Evolutionary conservation across 2,329 filamentous ascomycete species (phyloP), one percentile per base, ranked within the genome.

Genomic region (Penicillium sp.): DNA sequence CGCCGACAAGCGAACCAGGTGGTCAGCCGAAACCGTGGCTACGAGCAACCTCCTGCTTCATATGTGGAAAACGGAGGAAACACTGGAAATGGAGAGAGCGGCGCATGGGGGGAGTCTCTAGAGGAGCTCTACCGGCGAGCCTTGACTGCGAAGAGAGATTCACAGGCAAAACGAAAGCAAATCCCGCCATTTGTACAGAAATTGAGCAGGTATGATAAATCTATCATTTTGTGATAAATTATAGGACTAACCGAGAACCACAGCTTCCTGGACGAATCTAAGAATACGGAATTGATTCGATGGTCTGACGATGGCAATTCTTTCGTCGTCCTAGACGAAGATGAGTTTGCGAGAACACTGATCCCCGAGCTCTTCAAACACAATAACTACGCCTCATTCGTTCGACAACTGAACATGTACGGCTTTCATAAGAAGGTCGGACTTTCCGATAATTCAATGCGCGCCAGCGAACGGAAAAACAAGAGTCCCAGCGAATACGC

Each of bases 121-220:
- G 89, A 93, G 61, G 82, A 89, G 54, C 78, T 97, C 60, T 91
- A 96, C 71, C 86, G 89, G 71, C 87, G 87, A 75, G 93, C 92
- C 23, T 82, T 88, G 63, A 80, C 89, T 61, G 92, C 92, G 9
- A 96, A 95, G 79, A 86, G 88, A 71, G 94, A 97, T 58, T 89
- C 93, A 0, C 89, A 93, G 72, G 84, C 88, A 17, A 97, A 96
- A 76, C 83, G 93, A 68, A 97, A 97, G 76, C 90, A 95, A 70
- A 97, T 99, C 12, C 93, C 94, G 0, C 93, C 94, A 0, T 99
- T 99, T 80, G 93, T 99, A 43, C 93, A 97, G 75, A 99, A 99
- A 73, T 78, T 99, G 55, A 96, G 92, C 86, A 97, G 93, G 93
- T 95, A 80, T 78, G 85, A 70, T 47, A 35, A 13, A 21, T 17